phyloP scores from a whole-genome alignment of 2,329 filamentous ascomycete genomes.

The Clarireedia monteithiana region DNA sequence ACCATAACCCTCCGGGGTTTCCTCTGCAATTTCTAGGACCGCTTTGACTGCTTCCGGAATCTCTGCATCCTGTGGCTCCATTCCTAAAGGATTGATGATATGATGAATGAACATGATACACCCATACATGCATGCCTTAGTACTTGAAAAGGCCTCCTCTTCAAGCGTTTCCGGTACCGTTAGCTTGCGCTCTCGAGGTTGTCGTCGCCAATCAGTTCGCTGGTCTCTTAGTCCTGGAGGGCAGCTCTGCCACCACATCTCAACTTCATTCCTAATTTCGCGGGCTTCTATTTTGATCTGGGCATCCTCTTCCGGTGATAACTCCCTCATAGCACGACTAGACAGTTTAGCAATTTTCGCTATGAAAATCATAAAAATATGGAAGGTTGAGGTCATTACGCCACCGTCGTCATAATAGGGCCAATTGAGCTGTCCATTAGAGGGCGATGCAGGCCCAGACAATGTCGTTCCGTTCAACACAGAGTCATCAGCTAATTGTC shows the following conservation, averaged over 20 bases:
- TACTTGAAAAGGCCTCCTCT: slow-evolving; percentile 26
- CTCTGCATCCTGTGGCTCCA: slow-evolving; percentile 15
- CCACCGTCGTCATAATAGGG: slow-evolving; percentile 26
- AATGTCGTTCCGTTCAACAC: neutral
- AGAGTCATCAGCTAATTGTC: neutral
- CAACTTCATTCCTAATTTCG: slow-evolving; percentile 17
- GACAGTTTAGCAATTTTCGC: slow-evolving; percentile 24
- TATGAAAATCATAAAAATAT: slow-evolving; percentile 26
- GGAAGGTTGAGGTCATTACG: slow-evolving; percentile 23
- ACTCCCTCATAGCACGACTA: slow-evolving; percentile 19
- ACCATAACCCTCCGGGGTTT: slow-evolving; percentile 26
- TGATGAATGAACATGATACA: slow-evolving; percentile 26
- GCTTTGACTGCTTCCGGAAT: slow-evolving; percentile 21
- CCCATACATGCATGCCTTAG: slow-evolving; percentile 22
- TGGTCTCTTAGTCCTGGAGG: slow-evolving; percentile 22
- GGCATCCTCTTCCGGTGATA: slow-evolving; percentile 12
- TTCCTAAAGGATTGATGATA: slow-evolving; percentile 23
- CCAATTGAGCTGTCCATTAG: slow-evolving; percentile 14
- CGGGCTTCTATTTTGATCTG: slow-evolving; percentile 13
- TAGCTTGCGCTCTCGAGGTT: slow-evolving; percentile 21
- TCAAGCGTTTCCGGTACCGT: slow-evolving; percentile 25
- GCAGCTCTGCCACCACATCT: slow-evolving; percentile 23
- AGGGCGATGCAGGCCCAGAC: neutral
- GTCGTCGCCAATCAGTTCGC: slow-evolving; percentile 23
- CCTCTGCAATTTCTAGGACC: slow-evolving; percentile 24